These are phyloP conservation scores for Mortierella sp. DNA, from an alignment of 371 early-diverging fungal species.

Conservation along the genomic window DNA sequence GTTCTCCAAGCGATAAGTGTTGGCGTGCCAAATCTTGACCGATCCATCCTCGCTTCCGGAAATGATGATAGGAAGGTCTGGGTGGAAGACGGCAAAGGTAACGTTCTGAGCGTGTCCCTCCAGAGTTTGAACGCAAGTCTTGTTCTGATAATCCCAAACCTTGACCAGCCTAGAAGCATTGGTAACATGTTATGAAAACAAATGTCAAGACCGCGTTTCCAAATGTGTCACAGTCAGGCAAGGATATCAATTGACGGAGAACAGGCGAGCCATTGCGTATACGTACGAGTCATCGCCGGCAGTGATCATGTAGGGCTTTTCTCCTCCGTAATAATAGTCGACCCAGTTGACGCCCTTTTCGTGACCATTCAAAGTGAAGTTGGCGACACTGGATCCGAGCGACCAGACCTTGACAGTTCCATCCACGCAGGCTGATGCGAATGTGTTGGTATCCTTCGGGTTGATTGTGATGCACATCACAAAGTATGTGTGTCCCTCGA, in stretches of 20 bases:
- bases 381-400: conserved; percentile 85
- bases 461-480: conserved; percentile 98
- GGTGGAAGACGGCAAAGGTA: conserved; percentile 96
- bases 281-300: conserved; percentile 91
- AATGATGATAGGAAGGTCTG: conserved; percentile 96
- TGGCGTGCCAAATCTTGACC: conserved; percentile 98
- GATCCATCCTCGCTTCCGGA: conserved; percentile 97
- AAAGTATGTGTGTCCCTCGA: conserved; percentile 99
- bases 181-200: too few relatives aligned
- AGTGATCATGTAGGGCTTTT: conserved; percentile 94
- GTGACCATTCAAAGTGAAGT: conserved; percentile 96
- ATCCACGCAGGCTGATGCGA: conserved; percentile 96
- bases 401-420: conserved; percentile 95
- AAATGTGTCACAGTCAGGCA: background rate
- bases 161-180: conserved; percentile 76
- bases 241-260: conserved; percentile 4
- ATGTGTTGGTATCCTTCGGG: conserved; percentile 97
- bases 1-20: conserved; percentile 96
- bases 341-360: conserved; percentile 96
- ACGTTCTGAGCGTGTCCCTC: conserved; percentile 99
- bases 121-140: conserved; percentile 96
- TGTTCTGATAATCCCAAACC: conserved; percentile 99
- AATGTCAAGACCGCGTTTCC: too few relatives aligned
- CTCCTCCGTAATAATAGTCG: conserved; percentile 95
- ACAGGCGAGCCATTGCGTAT: background rate